phyloP scores from a whole-genome alignment of 495 filamentous ascomycete species.

The Aspergillus cavernicola region DNA sequence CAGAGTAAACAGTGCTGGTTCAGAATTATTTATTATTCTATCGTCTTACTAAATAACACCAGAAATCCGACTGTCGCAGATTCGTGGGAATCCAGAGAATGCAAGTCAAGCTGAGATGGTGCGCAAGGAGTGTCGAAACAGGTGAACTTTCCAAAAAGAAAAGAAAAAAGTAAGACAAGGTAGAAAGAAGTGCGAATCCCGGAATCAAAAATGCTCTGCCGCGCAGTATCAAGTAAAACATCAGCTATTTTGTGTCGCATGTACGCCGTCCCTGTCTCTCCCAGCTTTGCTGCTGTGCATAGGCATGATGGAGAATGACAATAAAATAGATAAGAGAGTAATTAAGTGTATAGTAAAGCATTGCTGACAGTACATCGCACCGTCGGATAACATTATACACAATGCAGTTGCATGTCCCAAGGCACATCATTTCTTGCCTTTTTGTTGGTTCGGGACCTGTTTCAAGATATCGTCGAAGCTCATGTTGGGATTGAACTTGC shows the following conservation, averaged over 20 bases:
- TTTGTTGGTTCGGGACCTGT: conserved; percentile 42
- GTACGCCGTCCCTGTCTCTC: conserved; percentile 27
- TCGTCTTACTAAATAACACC: conserved; percentile 6
- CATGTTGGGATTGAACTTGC: conserved; percentile 48
- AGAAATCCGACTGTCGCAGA: conserved; percentile 4
- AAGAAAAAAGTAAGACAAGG: conserved; percentile 7
- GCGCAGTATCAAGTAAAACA: conserved; percentile 8
- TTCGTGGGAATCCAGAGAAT: conserved; percentile 9
- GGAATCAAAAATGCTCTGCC: conserved; percentile 14
- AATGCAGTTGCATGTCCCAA: not conserved
- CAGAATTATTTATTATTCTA: conserved; percentile 4
- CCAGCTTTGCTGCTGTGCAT: conserved; percentile 17
- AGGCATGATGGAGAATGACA: conserved; percentile 9
- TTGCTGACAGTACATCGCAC: not conserved
- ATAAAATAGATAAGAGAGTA: not conserved
- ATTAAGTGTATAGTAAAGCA: conserved; percentile 11
- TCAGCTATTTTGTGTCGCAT: conserved; percentile 13
- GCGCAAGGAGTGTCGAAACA: conserved; percentile 5
- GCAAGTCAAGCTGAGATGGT: conserved; percentile 8
- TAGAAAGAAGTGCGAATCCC: conserved; percentile 5
- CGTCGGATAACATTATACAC: conserved; percentile 7
- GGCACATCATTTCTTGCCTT: conserved; percentile 37
- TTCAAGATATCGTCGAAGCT: conserved; percentile 52
- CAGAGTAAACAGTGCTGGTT: not conserved
- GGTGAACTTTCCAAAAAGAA: conserved; percentile 15